Conservation (phyloP, 2,329 filamentous ascomycete species). For the Penicillium crustosum region DNA sequence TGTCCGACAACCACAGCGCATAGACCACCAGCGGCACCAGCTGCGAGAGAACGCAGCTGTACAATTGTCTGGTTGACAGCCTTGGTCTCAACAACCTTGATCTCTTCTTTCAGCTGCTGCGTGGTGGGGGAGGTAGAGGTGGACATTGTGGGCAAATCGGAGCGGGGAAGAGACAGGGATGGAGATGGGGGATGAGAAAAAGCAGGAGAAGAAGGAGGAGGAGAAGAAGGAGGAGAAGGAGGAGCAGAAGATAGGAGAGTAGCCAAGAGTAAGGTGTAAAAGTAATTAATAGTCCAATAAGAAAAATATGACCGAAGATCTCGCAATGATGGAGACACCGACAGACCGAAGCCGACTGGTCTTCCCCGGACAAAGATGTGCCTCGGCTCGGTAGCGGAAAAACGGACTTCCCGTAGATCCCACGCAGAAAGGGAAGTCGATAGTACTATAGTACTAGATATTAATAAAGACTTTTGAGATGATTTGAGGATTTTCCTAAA, state of each 20-base stretch:
- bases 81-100: slow-evolving; percentile 32
- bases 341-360: slow-evolving; percentile 24
- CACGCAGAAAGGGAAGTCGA: neutral
- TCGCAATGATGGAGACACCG: slow-evolving; percentile 12
- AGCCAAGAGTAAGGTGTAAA: slow-evolving; percentile 3
- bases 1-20: slow-evolving; percentile 94
- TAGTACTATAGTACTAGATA: neutral
- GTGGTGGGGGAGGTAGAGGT: slow-evolving; percentile 30
- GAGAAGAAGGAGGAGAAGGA: neutral
- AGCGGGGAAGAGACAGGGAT: slow-evolving; percentile 4
- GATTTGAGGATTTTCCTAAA: no score
- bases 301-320: slow-evolving; percentile 3
- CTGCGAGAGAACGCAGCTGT: slow-evolving; percentile 76
- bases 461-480: neutral
- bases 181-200: slow-evolving; percentile 1
- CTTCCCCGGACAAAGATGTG: slow-evolving; percentile 20
- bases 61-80: slow-evolving; percentile 52
- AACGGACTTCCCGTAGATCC: slow-evolving; percentile 11
- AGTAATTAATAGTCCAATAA: neutral
- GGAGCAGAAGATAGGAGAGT: slow-evolving; percentile 2
- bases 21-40: slow-evolving; percentile 88
- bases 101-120: slow-evolving; percentile 32
- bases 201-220: neutral
- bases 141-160: slow-evolving; percentile 28
- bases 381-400: slow-evolving; percentile 27